These are phyloP conservation scores for Stipa capillata DNA, from an alignment of 176 grass and related monocot genomes.

Conservation along the genomic window DNA sequence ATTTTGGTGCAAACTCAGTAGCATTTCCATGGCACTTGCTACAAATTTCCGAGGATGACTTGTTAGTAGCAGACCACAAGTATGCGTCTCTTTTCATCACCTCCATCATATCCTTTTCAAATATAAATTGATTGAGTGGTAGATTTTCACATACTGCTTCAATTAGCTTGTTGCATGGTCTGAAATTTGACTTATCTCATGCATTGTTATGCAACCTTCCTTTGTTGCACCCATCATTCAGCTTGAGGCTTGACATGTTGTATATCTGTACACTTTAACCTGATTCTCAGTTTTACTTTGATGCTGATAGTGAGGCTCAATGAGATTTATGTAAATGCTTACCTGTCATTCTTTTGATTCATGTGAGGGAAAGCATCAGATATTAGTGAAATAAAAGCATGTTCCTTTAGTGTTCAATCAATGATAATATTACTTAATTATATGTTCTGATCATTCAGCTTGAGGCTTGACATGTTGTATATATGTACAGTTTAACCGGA, in stretches of 20 bases:
- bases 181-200: not conserved
- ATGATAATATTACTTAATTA: not conserved
- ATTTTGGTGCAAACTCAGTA: slow-evolving; percentile 36
- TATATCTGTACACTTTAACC: not conserved
- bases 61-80: slow-evolving; percentile 62
- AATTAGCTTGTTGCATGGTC: not conserved
- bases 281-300: not conserved
- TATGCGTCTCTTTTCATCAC: slow-evolving; percentile 16
- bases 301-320: not conserved
- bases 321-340: not conserved
- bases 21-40: slow-evolving; percentile 76
- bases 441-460: not conserved
- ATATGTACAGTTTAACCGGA: not conserved
- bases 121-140: not conserved
- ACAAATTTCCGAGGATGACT: slow-evolving; percentile 44
- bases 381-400: not conserved
- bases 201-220: not conserved
- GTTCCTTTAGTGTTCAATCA: not conserved
- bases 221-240: not conserved
- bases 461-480: slow-evolving; percentile 1
- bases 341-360: not conserved
- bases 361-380: not conserved
- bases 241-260: not conserved
- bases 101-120: not conserved
- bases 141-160: not conserved